Evolutionary conservation across 306 rosid genomes (phyloP).

Genomic region (Cucurbita ficifolia): DNA sequence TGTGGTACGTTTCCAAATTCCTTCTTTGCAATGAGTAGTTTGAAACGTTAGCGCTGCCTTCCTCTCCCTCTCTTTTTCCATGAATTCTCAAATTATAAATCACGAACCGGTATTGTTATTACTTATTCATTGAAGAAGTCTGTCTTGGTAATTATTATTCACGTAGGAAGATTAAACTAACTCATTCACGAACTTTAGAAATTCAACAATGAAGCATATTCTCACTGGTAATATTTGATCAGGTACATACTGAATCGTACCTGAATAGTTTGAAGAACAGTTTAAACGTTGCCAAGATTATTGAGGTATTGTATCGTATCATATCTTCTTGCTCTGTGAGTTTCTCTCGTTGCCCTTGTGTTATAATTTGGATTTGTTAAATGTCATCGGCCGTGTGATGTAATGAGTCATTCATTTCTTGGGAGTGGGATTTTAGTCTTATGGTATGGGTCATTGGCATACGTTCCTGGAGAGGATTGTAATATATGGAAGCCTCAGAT

Average conservation of each 20-base stretch:
- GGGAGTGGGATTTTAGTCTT: neutral
- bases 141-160: neutral
- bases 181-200: neutral
- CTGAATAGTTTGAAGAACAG: slow-evolving; percentile 61
- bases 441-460: neutral
- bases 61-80: neutral
- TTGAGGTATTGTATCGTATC: slow-evolving; percentile 41
- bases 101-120: neutral
- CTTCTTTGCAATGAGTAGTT: neutral
- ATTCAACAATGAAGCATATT: neutral
- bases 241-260: slow-evolving; percentile 81
- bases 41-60: neutral
- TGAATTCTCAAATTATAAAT: neutral
- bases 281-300: slow-evolving; percentile 57
- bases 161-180: neutral
- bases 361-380: neutral
- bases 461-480: neutral
- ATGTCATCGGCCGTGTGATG: neutral
- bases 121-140: neutral
- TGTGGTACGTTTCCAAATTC: slow-evolving; percentile 34
- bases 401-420: neutral
- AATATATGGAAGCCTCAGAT: neutral
- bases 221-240: slow-evolving; percentile 15
- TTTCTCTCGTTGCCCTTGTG: neutral
- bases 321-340: neutral